Evolutionary conservation across 371 early-diverging fungal species (phyloP).

Genomic region (Gilbertella persicaria): DNA sequence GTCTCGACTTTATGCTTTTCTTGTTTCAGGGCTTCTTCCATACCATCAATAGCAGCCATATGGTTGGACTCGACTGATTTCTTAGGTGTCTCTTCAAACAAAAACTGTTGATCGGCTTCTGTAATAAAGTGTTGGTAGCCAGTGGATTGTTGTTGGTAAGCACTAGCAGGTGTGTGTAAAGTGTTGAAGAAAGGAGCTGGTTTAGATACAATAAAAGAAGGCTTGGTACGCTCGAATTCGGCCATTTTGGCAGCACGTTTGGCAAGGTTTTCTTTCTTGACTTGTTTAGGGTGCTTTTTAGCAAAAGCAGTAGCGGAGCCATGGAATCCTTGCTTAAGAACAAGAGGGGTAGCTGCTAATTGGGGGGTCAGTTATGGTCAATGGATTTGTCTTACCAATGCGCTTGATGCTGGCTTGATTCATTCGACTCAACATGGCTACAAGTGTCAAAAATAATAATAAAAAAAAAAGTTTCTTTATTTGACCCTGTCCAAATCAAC

Average conservation of each 20-base stretch:
- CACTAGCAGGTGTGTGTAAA: slow-evolving; percentile 49
- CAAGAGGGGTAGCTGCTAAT: slow-evolving; percentile 2
- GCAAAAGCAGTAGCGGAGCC: slow-evolving; percentile 36
- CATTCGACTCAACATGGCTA: no score
- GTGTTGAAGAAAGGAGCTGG: slow-evolving; percentile 42
- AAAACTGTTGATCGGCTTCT: slow-evolving; percentile 48
- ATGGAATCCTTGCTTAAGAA: slow-evolving; percentile 40
- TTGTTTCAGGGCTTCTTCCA: slow-evolving; percentile 42
- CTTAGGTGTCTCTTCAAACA: slow-evolving; percentile 65
- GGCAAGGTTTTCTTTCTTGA: slow-evolving; percentile 53
- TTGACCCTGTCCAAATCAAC: not conserved
- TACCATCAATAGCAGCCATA: slow-evolving; percentile 42
- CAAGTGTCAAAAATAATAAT: not conserved
- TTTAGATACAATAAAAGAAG: slow-evolving; percentile 45
- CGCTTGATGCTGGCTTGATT: no score
- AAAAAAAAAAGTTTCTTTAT: not conserved
- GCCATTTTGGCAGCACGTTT: slow-evolving; percentile 43
- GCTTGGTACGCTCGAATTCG: slow-evolving; percentile 47
- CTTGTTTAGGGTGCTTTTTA: slow-evolving; percentile 54
- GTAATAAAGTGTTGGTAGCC: slow-evolving; percentile 58
- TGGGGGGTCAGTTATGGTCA: not conserved
- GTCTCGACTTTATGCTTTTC: slow-evolving; percentile 65
- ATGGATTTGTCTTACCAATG: no score
- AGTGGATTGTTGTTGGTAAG: slow-evolving; percentile 21
- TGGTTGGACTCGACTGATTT: slow-evolving; percentile 43